Evolutionary conservation across 805 yeast genomes (phyloP), one percentile per base, ranked within the genome.

Genomic region (Kuraishia capsulata): DNA sequence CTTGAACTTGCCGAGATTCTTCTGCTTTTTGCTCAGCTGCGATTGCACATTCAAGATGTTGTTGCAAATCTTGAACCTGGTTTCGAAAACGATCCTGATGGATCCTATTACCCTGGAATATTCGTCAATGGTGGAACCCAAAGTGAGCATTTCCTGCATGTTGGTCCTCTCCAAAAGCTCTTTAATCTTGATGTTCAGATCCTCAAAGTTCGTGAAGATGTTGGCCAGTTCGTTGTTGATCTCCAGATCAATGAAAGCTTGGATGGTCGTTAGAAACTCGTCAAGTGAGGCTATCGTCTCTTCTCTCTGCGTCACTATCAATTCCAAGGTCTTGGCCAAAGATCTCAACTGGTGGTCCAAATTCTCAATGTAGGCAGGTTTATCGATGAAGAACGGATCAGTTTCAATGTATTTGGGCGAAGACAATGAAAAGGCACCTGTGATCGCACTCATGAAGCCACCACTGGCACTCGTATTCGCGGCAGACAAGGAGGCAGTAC

Each of bases 91-190:
- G 34, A 76, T 71, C 45, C 81, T 73, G 24, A 87, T 73, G 21
- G 95, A 84, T 8, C 82, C 79, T 20, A 89, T 75, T 13, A 80
- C 64, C 36, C 97, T 71, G 36, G 79, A 65, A 54, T 92, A 89
- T 54, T 89, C 97, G 54, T 90, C 96, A 30, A 90, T 64, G 1
- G 95, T 85, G 20, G 83, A 74, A 2, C 95, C 95, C 35, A 90
- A 62, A 0, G 96, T 87, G 44, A 90, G 63, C 50, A 88, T 76
- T 47, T 90, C 97, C 56, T 86, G 95, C 59, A 83, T 59, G 42
- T 87, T 79, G 43, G 82, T 78, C 43, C 96, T 72, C 45, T 79
- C 88, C 35, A 86, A 63, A 35, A 85, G 67, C 38, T 85, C 90
- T 48, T 77, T 77, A 20, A 89, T 70, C 44, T 83, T 73, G 25